Base-by-base conservation (phyloP, 345 rosid genomes). In the Erucastrum elatum region DNA sequence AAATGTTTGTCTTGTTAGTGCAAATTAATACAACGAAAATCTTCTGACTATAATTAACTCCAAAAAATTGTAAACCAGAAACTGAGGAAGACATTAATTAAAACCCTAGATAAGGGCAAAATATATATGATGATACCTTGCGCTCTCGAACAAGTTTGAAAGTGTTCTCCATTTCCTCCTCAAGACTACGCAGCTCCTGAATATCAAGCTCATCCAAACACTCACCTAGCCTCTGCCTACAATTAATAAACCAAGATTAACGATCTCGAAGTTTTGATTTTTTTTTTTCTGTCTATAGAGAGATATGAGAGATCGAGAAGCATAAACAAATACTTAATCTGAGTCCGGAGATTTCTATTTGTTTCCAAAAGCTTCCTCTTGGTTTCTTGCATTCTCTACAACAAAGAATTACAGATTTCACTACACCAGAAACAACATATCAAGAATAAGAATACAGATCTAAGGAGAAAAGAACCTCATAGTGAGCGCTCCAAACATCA, bases 401-500 rank as follows among this genome's bases (percentile, higher is more conserved):
- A 30, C 62, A 73, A 58, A 8, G 10, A 41, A 8, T 26, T 49
- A 68, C 16, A 4, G 3, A 69, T 39, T 44, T 60, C 8, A 53
- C 26, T 17, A 63, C 21, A 56, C 7, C 12, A 4, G 17, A 33
- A 3, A 34, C 61, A 16, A 16, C 17, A 64, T 1, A 72, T 66
- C 46, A 68, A 56, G 41, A 70, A 51, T 21, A 41, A 67, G 41
- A 72, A 49, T 15, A 39, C 63, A 41, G 49, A 76, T 76, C 53
- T 39, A 41, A 66, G 39, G 73, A 53, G 60, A 69, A 29, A 0
- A 29, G 56, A 26, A 90, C 98, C 91, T 87, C 87, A 71, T 88
- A 89, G 46, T 90, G 94, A 29, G 90, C 62, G 79, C 72, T 84
- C 98, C 98, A 93, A 29, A 91, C 75, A 85, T 93, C 94, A 31